Conservation (phyloP, 495 filamentous ascomycete species). For the Aspergillus bridgeri region DNA sequence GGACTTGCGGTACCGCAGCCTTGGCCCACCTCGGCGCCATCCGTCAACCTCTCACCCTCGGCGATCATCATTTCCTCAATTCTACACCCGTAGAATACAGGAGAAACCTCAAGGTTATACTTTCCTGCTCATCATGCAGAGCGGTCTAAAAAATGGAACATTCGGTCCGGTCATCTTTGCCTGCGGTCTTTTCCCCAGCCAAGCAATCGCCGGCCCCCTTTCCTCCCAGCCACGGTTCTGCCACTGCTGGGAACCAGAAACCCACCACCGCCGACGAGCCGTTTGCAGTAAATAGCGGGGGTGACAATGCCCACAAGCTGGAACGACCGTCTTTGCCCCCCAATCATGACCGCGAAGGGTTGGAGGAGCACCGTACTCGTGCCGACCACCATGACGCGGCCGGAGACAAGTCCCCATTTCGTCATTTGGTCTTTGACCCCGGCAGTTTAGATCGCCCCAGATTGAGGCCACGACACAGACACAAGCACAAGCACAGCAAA, state of each 20-base stretch:
- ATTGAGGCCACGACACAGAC: conserved; percentile 22
- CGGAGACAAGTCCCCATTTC: conserved; percentile 16
- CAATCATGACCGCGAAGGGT: conserved; percentile 3
- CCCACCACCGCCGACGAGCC: conserved; percentile 17
- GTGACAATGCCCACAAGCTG: conserved; percentile 4
- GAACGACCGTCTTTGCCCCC: not conserved
- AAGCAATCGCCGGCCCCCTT: conserved; percentile 19
- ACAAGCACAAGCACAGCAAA: conserved; percentile 35
- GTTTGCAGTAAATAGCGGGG: conserved; percentile 15
- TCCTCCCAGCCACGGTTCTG: conserved; percentile 30
- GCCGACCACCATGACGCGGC: not conserved
- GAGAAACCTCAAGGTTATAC: too few relatives aligned
- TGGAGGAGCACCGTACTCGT: not conserved
- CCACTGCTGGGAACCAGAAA: conserved; percentile 13
- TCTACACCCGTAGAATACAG: too few relatives aligned
- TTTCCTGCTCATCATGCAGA: not conserved
- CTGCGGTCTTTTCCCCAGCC: conserved; percentile 13
- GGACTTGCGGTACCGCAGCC: too few relatives aligned
- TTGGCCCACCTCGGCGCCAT: not conserved
- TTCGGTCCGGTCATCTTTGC: conserved; percentile 8
- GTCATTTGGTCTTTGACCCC: conserved; percentile 21
- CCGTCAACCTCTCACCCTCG: not conserved
- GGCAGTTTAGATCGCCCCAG: conserved; percentile 21
- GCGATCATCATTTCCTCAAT: too few relatives aligned
- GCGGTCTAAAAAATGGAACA: conserved; percentile 21